Evolutionary conservation across 2,329 filamentous ascomycete species (phyloP), one percentile per base, ranked within the genome.

Genomic region (Cordyceps farinosa): DNA sequence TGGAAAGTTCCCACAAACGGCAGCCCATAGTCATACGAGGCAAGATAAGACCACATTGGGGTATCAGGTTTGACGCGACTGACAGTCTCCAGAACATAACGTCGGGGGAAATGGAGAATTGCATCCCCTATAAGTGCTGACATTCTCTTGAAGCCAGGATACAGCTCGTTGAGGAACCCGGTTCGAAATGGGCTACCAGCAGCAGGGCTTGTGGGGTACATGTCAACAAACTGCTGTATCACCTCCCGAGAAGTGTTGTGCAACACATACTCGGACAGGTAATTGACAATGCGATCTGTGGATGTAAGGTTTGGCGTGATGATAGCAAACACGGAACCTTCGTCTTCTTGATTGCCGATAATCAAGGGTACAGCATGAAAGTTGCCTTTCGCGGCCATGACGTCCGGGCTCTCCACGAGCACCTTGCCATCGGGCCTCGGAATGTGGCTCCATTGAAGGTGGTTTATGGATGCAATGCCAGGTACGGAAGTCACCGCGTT

Each of bases 121-220:
- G 92, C 69, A 70, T 95, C 91, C 13, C 91, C 90, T 0, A 93
- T 78, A 30, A 94, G 84, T 42, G 90, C 90, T 1, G 89, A 86
- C 0, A 92, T 78, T 15, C 89, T 87, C 75, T 94, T 94, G 80
- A 87, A 93, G 66, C 90, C 84, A 73, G 59, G 59, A 22, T 61
- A 61, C n/a, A 53, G 38, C 6, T 54, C 50, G 15, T 54, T 52
- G 17, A 22, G 17, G 17, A n/a, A 17, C 4, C 59, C 50, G 3
- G 59, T 54, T 11, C 48, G 27, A 36, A 54, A 51, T 5, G 59
- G 48, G n/a, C 29, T 30, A 11, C 42, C 42, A 10, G 22, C 36
- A 6, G 34, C 38, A 15, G 47, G 47, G 22, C 13, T 22, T 51
- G 29, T 51, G 10, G 50, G 22, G 13, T 58, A 58, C 30, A 34